Conservation (phyloP, 495 filamentous ascomycete genomes). For the Podospora appendiculata region DNA sequence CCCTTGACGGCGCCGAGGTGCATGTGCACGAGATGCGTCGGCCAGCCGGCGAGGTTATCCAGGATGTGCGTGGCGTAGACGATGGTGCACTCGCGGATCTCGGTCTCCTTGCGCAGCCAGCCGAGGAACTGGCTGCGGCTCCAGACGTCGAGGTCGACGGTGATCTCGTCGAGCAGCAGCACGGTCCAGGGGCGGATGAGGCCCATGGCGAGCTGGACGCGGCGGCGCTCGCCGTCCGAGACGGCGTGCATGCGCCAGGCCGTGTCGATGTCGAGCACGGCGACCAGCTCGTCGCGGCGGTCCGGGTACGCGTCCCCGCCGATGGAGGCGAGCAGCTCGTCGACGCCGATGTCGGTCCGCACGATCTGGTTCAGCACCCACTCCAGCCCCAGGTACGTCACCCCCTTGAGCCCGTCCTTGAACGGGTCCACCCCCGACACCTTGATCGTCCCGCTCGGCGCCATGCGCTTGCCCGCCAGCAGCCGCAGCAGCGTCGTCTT, state of each 20-base stretch:
- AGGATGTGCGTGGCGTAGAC: slow-evolving; percentile 98
- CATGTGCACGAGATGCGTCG: slow-evolving; percentile 94
- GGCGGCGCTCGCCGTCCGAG: slow-evolving; percentile 78
- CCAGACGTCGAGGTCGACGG: slow-evolving; percentile 89
- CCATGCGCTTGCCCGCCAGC: slow-evolving; percentile 86
- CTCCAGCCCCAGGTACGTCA: slow-evolving; percentile 93
- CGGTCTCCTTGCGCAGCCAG: slow-evolving; percentile 83
- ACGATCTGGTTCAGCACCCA: slow-evolving; percentile 99
- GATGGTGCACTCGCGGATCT: slow-evolving; percentile 72
- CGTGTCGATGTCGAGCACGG: slow-evolving; percentile 85
- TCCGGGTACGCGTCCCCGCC: slow-evolving; percentile 77
- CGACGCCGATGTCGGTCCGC: slow-evolving; percentile 86
- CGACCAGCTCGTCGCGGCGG: slow-evolving; percentile 77
- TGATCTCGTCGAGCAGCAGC: slow-evolving; percentile 91
- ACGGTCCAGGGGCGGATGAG: slow-evolving; percentile 88
- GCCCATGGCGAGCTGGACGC: slow-evolving; percentile 96
- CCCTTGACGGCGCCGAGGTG: slow-evolving; percentile 76
- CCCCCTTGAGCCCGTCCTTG: slow-evolving; percentile 75
- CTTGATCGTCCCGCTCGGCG: slow-evolving; percentile 61
- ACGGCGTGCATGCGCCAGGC: slow-evolving; percentile 93
- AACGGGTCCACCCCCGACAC: slow-evolving; percentile 87
- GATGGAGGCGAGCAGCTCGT: slow-evolving; percentile 73
- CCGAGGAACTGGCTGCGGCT: slow-evolving; percentile 75
- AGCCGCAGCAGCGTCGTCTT: slow-evolving; percentile 89
- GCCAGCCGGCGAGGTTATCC: slow-evolving; percentile 88